Evolutionary conservation across 2,329 filamentous ascomycete species (phyloP).

Genomic region (Cercospora nicotianae): DNA sequence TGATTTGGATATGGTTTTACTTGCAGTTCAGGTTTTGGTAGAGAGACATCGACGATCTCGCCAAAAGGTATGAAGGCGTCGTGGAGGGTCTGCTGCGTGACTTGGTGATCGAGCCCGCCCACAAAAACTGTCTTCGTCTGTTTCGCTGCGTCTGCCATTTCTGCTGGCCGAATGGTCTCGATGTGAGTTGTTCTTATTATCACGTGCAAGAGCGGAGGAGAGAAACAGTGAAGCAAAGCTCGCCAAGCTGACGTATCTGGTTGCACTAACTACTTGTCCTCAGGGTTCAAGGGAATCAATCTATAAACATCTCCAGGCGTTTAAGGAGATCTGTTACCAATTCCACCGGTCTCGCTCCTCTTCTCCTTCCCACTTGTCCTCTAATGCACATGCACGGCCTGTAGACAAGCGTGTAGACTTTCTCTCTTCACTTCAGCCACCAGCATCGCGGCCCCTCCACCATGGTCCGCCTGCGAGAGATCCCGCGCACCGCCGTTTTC

Average conservation of each 20-base stretch:
- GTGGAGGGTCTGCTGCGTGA: slow-evolving; percentile 73
- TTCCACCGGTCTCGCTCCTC: neutral
- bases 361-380: slow-evolving; percentile 3
- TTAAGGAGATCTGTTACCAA: slow-evolving; percentile 6
- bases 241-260: slow-evolving; percentile 7
- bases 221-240: slow-evolving; percentile 10
- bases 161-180: neutral
- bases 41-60: slow-evolving; percentile 85
- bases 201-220: slow-evolving; percentile 4
- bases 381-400: slow-evolving; percentile 12
- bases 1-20: neutral
- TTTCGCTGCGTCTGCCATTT: slow-evolving; percentile 78
- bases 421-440: slow-evolving; percentile 1
- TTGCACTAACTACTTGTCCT: slow-evolving; percentile 8
- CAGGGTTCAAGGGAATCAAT: slow-evolving; percentile 5
- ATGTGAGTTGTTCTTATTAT: neutral
- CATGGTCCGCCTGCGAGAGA: slow-evolving; percentile 97
- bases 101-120: slow-evolving; percentile 78
- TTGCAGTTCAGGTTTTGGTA: slow-evolving; percentile 80
- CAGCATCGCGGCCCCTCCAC: slow-evolving; percentile 10
- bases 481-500: slow-evolving; percentile 93
- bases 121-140: slow-evolving; percentile 82
- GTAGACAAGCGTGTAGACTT: slow-evolving; percentile 3
- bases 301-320: slow-evolving; percentile 7
- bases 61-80: slow-evolving; percentile 97